phyloP scores from a whole-genome alignment of 805 yeast genomes.

The Deakozyma indianensis region DNA sequence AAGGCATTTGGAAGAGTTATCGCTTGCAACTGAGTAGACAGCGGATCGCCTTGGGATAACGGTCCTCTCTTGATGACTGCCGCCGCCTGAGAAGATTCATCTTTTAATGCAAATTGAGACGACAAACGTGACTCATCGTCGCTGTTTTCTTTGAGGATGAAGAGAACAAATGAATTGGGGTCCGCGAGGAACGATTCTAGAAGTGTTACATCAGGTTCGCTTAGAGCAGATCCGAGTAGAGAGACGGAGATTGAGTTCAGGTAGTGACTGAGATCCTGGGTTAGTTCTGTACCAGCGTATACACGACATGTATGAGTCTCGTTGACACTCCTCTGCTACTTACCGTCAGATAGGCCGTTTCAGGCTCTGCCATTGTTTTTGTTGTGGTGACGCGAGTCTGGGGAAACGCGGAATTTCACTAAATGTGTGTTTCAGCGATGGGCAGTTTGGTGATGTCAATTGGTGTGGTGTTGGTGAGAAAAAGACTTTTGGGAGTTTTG shows the following conservation, averaged over 20 bases:
- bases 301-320: too few relatives aligned
- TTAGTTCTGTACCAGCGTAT: background rate
- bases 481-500: too few relatives aligned
- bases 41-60: slow-evolving; percentile 6
- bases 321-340: too few relatives aligned
- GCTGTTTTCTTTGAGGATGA: background rate
- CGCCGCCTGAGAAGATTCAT: slow-evolving; percentile 8
- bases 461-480: too few relatives aligned
- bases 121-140: background rate
- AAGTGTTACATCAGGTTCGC: background rate
- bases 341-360: background rate
- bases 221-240: background rate
- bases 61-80: slow-evolving; percentile 14
- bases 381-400: too few relatives aligned
- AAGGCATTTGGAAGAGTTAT: slow-evolving; percentile 21
- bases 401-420: too few relatives aligned
- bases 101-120: background rate
- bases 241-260: background rate
- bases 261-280: background rate
- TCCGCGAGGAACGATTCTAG: background rate
- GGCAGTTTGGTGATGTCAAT: too few relatives aligned
- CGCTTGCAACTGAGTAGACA: slow-evolving; percentile 21
- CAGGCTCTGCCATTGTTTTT: background rate
- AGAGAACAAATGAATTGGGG: background rate
- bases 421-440: too few relatives aligned